Evolutionary conservation across 2,329 filamentous ascomycete genomes (phyloP), one percentile per base, ranked within the genome.

Genomic region (Ceratocystis lukuohia): DNA sequence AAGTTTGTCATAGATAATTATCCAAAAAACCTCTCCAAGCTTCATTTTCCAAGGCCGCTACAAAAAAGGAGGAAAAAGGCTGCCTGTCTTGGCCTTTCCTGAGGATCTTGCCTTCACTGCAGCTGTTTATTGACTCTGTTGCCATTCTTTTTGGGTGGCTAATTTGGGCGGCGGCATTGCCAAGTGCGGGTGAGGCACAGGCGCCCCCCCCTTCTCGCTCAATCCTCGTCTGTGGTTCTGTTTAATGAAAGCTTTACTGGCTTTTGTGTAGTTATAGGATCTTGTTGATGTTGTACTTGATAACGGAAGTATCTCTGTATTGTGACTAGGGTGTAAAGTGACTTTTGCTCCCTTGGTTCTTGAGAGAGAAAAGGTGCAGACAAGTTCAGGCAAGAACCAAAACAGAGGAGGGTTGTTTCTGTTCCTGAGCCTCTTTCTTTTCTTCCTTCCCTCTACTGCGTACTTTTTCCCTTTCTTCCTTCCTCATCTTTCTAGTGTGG

Each of bases 131-230:
- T 41, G 10, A 12, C 10, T 15, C 10, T 10, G 10, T 7, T 41
- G 37, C 37, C 37, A 12, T 15, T 41, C 37, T 41, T 41, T 15
- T 25, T 53, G 53, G 53, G 53, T 17, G 17, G 25, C 53, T 37
- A 59, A 59, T 12, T 59, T 59, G 28, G 53, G 28, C 53, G 53
- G 15, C 22, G 53, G 15, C 22, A 15, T 59, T 59, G 53, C 53
- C 28, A 59, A 59, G 53, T 33, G 53, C 53, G 28, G 53, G 53
- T 59, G 53, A 59, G 53, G 53, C 53, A 59, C 53, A 59, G 53
- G 53, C 25, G 53, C 53, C 28, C 28, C 22, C 20, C 22, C 22
- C 46, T 50, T 50, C 46, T n/a, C 53, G 28, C 53, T 33, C 53
- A 59, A 20, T 37, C 53, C 53, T 59, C 28, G 28, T 59, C 53